phyloP scores from a whole-genome alignment of 768 basidiomycete genomes.

The Lyophyllum decastes region DNA sequence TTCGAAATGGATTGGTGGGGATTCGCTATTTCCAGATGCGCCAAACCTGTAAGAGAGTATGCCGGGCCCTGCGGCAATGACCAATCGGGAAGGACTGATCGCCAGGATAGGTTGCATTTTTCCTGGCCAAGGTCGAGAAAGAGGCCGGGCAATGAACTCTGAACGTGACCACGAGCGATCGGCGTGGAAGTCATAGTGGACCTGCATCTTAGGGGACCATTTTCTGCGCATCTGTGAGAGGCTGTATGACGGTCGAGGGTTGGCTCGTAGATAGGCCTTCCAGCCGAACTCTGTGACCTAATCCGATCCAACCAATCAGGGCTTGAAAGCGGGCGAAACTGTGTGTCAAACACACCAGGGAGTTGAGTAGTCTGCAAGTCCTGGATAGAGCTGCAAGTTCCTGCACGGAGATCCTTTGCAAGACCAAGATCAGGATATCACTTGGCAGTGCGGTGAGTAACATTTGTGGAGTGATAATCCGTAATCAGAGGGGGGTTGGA shows the following conservation, averaged over 20 bases:
- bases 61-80: conserved; percentile 60
- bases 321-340: background rate
- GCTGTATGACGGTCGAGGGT: conserved; percentile 58
- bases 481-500: background rate
- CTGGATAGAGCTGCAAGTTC: conserved; percentile 45
- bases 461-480: conserved; percentile 12
- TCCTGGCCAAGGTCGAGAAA: conserved; percentile 58
- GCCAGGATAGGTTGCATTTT: conserved; percentile 60
- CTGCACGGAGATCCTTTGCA: conserved; percentile 42
- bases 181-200: conserved; percentile 51
- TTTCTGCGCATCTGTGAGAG: conserved; percentile 39
- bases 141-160: conserved; percentile 62
- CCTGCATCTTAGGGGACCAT: conserved; percentile 47
- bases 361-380: conserved; percentile 39
- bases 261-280: conserved; percentile 47
- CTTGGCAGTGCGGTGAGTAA: conserved; percentile 41
- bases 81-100: conserved; percentile 52
- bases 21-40: conserved; percentile 22
- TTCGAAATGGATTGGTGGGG: conserved; percentile 51
- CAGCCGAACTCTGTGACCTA: conserved; percentile 69
- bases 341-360: conserved; percentile 40
- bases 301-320: background rate
- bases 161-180: conserved; percentile 54
- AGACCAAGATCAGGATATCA: conserved; percentile 58
- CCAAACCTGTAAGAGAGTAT: conserved; percentile 62